Conservation (phyloP, 1,139 yeast species). For the Magnusiomyces fungicola region DNA sequence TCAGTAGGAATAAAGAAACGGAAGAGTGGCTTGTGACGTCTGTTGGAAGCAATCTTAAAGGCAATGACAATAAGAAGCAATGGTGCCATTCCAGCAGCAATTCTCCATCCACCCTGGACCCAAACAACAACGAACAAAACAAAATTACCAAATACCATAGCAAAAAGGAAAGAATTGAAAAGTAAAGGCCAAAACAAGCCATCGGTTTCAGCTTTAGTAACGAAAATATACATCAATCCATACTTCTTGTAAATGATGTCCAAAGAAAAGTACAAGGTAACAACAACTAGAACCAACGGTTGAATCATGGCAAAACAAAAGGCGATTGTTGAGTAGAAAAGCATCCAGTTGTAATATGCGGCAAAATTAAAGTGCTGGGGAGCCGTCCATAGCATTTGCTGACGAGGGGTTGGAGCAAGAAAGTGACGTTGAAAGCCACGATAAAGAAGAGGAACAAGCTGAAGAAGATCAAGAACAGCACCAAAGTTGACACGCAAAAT, state of each 20-base stretch:
- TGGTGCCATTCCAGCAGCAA: slow-evolving; percentile 33
- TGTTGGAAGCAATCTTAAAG: slow-evolving; percentile 27
- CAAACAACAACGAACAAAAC: slow-evolving; percentile 34
- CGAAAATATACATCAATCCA: slow-evolving; percentile 32
- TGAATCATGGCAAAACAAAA: slow-evolving; percentile 36
- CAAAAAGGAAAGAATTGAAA: slow-evolving; percentile 32
- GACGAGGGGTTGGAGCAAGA: slow-evolving; percentile 34
- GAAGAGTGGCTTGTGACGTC: slow-evolving; percentile 23
- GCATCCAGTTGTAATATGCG: slow-evolving; percentile 31
- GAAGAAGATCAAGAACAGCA: slow-evolving; percentile 31
- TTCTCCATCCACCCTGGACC: slow-evolving; percentile 34
- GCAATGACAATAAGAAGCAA: slow-evolving; percentile 26
- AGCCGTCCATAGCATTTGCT: slow-evolving; percentile 30
- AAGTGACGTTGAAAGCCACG: slow-evolving; percentile 27
- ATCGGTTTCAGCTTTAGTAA: slow-evolving; percentile 36
- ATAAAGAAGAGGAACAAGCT: slow-evolving; percentile 27
- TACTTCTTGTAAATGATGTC: slow-evolving; percentile 34
- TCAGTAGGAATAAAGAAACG: slow-evolving; percentile 27
- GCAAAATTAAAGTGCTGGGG: slow-evolving; percentile 36
- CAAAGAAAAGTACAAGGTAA: slow-evolving; percentile 29
- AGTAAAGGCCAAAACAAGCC: slow-evolving; percentile 36
- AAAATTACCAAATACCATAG: slow-evolving; percentile 33
- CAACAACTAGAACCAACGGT: slow-evolving; percentile 34
- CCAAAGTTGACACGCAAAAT: slow-evolving; percentile 32
- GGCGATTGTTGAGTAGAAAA: slow-evolving; percentile 36